These are phyloP conservation scores for Linaria vulgaris DNA, from an alignment of 257 asterid species.

Conservation along the genomic window DNA sequence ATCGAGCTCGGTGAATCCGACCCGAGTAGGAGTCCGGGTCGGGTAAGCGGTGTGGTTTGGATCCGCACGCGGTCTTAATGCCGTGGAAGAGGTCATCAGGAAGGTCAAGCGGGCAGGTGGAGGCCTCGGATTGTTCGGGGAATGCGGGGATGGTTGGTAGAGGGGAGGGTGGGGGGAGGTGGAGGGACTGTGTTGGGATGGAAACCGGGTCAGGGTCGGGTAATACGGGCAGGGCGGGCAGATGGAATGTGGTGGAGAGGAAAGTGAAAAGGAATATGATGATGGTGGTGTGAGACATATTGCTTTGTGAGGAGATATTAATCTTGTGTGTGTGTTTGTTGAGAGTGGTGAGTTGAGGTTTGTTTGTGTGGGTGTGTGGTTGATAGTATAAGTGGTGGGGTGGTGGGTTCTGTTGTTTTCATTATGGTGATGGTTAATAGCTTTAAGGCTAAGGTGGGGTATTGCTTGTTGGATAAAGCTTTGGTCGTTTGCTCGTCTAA, in stretches of 20 bases:
- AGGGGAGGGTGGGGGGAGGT: constrained; percentile 42
- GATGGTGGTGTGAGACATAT: constrained; percentile 28
- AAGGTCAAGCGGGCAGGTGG: constrained; percentile 75
- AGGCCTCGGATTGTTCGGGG: constrained; percentile 76
- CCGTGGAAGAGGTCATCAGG: constrained; percentile 66
- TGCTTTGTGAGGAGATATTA: constrained; percentile 38
- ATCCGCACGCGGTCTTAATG: constrained; percentile 64
- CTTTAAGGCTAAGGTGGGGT: constrained; percentile 22
- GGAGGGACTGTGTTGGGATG: constrained; percentile 48
- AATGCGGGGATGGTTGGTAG: constrained; percentile 93
- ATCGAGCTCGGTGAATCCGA: constrained; percentile 66
- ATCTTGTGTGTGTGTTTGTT: constrained; percentile 16
- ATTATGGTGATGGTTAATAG: too few species aligned
- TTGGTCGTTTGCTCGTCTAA: constrained; percentile 11
- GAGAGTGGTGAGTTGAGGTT: neutral
- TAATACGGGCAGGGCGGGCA: constrained; percentile 43
- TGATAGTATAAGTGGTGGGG: constrained; percentile 13
- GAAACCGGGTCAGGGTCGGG: constrained; percentile 68
- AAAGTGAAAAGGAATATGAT: constrained; percentile 29
- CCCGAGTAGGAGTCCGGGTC: constrained; percentile 43
- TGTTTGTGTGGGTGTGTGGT: too few species aligned
- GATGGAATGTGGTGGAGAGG: constrained; percentile 33
- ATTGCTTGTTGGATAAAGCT: constrained; percentile 23
- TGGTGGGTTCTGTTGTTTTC: constrained; percentile 2
- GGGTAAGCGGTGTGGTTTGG: constrained; percentile 42